These are phyloP conservation scores for Aspergillus thermomutatus DNA, from an alignment of 2,329 filamentous ascomycete genomes.

Conservation along the genomic window DNA sequence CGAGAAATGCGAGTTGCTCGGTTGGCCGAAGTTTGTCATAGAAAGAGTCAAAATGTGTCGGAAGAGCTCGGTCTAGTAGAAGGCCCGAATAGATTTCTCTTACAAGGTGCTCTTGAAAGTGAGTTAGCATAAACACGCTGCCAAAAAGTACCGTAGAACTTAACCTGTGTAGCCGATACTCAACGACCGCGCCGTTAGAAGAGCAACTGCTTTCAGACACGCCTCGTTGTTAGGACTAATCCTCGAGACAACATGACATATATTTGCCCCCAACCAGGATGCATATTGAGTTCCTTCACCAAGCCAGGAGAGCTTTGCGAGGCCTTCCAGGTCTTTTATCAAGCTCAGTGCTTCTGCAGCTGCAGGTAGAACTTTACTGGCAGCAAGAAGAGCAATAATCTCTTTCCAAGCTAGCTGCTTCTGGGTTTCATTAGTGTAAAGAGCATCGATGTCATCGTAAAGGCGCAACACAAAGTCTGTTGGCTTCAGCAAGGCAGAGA, in stretches of 20 bases:
- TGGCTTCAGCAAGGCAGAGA: slow-evolving; percentile 42
- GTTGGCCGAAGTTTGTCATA: slow-evolving; percentile 44
- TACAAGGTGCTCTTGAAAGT: slow-evolving; percentile 36
- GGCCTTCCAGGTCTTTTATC: slow-evolving; percentile 27
- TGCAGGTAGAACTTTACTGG: slow-evolving; percentile 57
- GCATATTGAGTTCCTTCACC: slow-evolving; percentile 63
- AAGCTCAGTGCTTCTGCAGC: slow-evolving; percentile 53
- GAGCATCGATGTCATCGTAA: slow-evolving; percentile 42
- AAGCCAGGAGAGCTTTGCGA: slow-evolving; percentile 53
- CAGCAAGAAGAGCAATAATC: slow-evolving; percentile 55
- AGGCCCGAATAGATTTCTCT: slow-evolving; percentile 38
- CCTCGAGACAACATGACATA: slow-evolving; percentile 45
- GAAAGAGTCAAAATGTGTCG: slow-evolving; percentile 35
- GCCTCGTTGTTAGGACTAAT: slow-evolving; percentile 38
- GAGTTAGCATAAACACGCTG: slow-evolving; percentile 11
- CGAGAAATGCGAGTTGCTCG: slow-evolving; percentile 47
- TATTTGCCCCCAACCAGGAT: slow-evolving; percentile 67
- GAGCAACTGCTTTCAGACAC: slow-evolving; percentile 35
- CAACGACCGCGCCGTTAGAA: slow-evolving; percentile 57
- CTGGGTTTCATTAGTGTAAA: slow-evolving; percentile 42
- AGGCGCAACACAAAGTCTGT: slow-evolving; percentile 42
- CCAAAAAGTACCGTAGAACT: not conserved
- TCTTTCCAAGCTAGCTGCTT: slow-evolving; percentile 62
- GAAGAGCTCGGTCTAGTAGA: slow-evolving; percentile 25
- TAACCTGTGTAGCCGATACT: slow-evolving; percentile 71